Conservation (phyloP, 805 yeast species). For the Isabelozyma heimii region DNA sequence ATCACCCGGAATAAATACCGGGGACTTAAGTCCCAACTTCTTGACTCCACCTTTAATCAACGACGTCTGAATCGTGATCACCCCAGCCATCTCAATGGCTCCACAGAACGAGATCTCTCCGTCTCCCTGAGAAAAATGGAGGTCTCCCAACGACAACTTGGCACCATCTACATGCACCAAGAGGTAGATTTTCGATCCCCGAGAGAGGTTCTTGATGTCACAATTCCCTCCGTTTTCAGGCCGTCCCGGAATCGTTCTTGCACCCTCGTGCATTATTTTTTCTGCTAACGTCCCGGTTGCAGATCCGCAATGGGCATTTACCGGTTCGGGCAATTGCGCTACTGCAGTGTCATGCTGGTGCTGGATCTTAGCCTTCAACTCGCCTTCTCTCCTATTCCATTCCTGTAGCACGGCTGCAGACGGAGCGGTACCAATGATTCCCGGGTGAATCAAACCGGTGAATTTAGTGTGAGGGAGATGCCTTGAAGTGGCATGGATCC, state of each 20-base stretch:
- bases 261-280: conserved; percentile 40
- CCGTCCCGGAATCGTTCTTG: conserved; percentile 52
- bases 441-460: conserved; percentile 52
- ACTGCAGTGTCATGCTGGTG: conserved; percentile 29
- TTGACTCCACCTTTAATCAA: conserved; percentile 43
- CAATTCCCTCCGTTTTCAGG: conserved; percentile 56
- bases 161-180: conserved; percentile 50
- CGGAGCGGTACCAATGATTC: conserved; percentile 52
- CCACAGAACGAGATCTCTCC: conserved; percentile 56
- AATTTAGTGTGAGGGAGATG: conserved; percentile 50
- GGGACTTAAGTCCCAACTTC: conserved; percentile 39
- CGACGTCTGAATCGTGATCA: conserved; percentile 39
- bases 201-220: conserved; percentile 48
- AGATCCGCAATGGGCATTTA: conserved; percentile 39
- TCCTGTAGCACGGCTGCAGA: conserved; percentile 38
- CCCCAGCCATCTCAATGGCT: conserved; percentile 53
- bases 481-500: conserved; percentile 47
- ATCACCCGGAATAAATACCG: conserved; percentile 49
- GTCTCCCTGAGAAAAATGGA: conserved; percentile 53
- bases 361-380: conserved; percentile 30
- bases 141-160: conserved; percentile 46
- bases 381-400: conserved; percentile 45
- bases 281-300: conserved; percentile 27
- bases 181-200: conserved; percentile 48
- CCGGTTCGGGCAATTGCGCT: conserved; percentile 40